Conservation (phyloP, 2,329 filamentous ascomycete species). For the Aureobasidium sp. region DNA sequence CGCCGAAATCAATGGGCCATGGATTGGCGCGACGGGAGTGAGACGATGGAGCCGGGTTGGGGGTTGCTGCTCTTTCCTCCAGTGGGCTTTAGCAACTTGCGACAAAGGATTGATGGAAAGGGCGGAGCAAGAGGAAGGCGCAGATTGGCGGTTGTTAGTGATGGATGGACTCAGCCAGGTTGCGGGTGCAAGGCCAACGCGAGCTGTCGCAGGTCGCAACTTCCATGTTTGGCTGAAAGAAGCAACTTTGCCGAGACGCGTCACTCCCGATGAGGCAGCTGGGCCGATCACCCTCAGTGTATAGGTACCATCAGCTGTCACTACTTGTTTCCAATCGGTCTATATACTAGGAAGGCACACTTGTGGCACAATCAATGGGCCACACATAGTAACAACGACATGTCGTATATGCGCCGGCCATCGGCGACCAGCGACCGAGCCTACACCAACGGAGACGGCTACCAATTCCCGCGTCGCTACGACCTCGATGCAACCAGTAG, state of each 20-base stretch:
- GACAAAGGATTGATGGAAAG: neutral
- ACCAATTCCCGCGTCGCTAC: constrained; percentile 25
- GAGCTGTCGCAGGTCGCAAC: constrained; percentile 2
- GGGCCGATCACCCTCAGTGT: neutral
- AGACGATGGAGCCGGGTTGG: neutral
- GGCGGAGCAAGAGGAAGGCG: neutral
- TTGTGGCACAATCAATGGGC: neutral
- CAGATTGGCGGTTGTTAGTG: neutral
- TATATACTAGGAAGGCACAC: neutral
- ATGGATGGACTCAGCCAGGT: neutral
- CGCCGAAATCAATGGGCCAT: constrained; percentile 9
- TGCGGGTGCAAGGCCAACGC: neutral
- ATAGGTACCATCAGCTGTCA: neutral
- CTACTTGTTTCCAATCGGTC: neutral
- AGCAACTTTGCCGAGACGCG: constrained; percentile 4
- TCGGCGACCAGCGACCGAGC: constrained; percentile 16
- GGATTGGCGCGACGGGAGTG: neutral
- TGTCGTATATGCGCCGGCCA: constrained; percentile 8
- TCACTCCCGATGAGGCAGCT: constrained; percentile 2
- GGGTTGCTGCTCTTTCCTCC: neutral
- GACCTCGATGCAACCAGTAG: constrained; percentile 27
- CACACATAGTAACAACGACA: neutral
- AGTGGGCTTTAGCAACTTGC: neutral
- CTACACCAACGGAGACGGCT: constrained; percentile 31
- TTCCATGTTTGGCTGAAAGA: neutral